Evolutionary conservation across 495 filamentous ascomycete species (phyloP), one percentile per base, ranked within the genome.

Genomic region (Cenococcum geophilum): DNA sequence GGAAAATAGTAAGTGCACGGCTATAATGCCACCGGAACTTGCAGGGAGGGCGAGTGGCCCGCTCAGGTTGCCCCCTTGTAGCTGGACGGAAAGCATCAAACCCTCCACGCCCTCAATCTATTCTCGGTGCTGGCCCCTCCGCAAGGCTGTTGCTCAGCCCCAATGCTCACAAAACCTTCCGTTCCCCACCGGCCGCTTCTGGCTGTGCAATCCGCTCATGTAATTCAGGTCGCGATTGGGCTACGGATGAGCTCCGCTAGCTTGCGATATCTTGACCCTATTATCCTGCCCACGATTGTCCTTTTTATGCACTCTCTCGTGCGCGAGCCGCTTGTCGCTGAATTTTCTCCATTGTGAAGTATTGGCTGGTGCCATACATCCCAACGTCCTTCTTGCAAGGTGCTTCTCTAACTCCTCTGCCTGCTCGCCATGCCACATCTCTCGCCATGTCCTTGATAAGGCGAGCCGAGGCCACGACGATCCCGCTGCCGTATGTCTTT

Each of bases 381-480:
- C 6, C 27, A 32, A 32, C 2, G 11, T 14, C 40, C 40, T 18
- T 14, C 40, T 16, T 45, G 11, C 40, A 45, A 32, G 27, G 27
- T 32, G 22, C 50, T 23, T 34, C 55, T 56, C 59, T 43, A 37
- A 32, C 61, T 63, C 49, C 42, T 58, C 59, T 23, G 36, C 34
- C 6, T 55, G 20, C 51, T 51, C 49, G 14, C 48, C 47, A 53
- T 60, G 45, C 36, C 40, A 5, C 55, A 23, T 42, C 42, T 25
- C 5, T 51, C 10, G 57, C 58, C 10, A 68, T 68, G 65, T 64
- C 42, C n/a, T 54, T 64, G 42, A 22, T 12, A 27, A 35, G 25
- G 40, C 61, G 65, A 54, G 54, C 52, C 21, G 65, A 60, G 27
- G 49, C 59, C 22, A 64, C 54, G 8, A 54, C 36, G 22, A 61